Evolutionary conservation across 306 rosid genomes (phyloP), one percentile per base, ranked within the genome.

Genomic region (Biancaea sappan): DNA sequence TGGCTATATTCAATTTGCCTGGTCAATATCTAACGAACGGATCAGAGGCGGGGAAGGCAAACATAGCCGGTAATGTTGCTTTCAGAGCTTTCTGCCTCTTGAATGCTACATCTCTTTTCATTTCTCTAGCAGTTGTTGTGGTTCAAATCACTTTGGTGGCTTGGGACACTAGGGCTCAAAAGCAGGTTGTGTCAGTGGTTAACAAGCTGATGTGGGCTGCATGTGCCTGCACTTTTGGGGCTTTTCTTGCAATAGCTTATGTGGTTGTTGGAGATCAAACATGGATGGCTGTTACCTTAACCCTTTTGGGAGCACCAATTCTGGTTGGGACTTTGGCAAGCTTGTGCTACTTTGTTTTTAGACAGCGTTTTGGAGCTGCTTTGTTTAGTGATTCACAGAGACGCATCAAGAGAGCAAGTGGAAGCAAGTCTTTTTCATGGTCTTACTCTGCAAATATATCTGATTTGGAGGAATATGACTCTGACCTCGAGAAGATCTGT

Each of bases 191-290:
- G 14, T 94, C 99, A 0, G 97, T 94, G 19, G 96, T 94, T 38
- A 94, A 94, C 85, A 94, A 92, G 85, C 78, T 94, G 13, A 92
- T 94, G 99, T 92, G 97, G 99, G 93, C 84, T 53, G 99, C 99
- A 29, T 94, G 99, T 64, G 86, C 95, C 38, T 94, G 99, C 90
- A 94, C 97, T 21, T 87, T 91, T 15, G 99, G 96, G 57, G 97
- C 97, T 51, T 94, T 88, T 59, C 84, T 92, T 15, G 81, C 96
- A 0, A 83, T 94, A 59, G 89, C 97, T 71, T 94, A 74, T 70
- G 93, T 83, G 51, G 88, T 94, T 29, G 97, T 92, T 46, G 99
- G 99, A 66, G 51, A 77, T 8, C 61, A 46, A 15, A 76, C 74
- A 56, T 90, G 99, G 99, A 92, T 92, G 99, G 97, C 97, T 8